These are phyloP conservation scores for Salix purpurea DNA, from an alignment of 345 rosid species.

Conservation along the genomic window DNA sequence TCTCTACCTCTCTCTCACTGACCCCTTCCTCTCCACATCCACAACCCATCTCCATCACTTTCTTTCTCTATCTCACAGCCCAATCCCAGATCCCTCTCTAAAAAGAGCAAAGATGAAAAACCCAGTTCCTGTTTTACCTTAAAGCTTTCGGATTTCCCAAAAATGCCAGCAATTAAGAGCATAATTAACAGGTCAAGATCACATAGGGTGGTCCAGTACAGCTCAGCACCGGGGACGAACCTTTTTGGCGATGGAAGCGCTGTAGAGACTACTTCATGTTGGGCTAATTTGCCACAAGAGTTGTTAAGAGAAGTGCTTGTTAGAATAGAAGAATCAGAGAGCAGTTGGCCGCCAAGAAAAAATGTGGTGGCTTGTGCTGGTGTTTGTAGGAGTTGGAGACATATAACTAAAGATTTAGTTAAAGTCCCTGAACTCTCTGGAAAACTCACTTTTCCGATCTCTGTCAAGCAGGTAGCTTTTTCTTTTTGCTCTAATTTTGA, in stretches of 20 bases:
- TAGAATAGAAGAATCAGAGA: slow-evolving; percentile 29
- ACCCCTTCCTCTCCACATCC: background rate
- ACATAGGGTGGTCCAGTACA: slow-evolving; percentile 21
- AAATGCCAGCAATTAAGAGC: slow-evolving; percentile 41
- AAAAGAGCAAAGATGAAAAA: background rate
- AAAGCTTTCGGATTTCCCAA: background rate
- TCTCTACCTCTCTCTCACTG: background rate
- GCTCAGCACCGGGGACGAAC: slow-evolving; percentile 1
- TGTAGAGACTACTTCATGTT: slow-evolving; percentile 1
- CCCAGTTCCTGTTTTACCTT: background rate
- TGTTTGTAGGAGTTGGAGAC: slow-evolving; percentile 33
- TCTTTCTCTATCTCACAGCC: background rate
- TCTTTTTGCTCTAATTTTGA: background rate
- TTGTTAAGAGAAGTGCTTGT: slow-evolving; percentile 25
- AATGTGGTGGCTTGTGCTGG: slow-evolving; percentile 35
- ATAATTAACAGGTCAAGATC: slow-evolving; percentile 32
- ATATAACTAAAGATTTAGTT: slow-evolving; percentile 25
- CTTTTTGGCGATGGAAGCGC: background rate
- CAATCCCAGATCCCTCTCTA: background rate
- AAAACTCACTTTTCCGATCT: slow-evolving; percentile 30
- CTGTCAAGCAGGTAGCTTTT: slow-evolving; percentile 26
- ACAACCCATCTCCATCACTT: background rate
- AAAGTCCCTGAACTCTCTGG: slow-evolving; percentile 27
- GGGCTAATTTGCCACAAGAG: slow-evolving; percentile 34
- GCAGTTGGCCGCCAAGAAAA: slow-evolving; percentile 28